Conservation (phyloP, 331 rosid species). For the Erythrophleum ivorense region DNA sequence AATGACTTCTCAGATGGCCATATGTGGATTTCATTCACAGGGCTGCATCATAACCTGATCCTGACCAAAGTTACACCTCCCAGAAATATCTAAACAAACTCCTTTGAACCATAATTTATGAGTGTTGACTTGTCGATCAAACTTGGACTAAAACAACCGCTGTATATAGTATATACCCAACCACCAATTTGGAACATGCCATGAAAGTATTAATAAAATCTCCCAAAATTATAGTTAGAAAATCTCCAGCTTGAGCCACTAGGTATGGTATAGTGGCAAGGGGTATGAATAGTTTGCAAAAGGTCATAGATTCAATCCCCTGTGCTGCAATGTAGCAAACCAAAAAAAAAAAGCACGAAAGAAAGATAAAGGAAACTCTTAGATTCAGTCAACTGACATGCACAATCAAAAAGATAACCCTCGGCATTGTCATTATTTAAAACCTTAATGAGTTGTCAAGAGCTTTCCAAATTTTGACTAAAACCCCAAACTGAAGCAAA, state of each 20-base stretch:
- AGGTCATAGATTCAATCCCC: not conserved
- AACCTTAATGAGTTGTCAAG: not conserved
- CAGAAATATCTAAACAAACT: not conserved
- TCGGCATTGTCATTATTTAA: not conserved
- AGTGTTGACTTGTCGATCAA: not conserved
- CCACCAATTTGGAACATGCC: not conserved
- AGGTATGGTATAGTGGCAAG: not conserved
- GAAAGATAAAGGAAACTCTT: not conserved
- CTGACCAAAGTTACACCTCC: not conserved
- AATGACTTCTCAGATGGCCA: not conserved
- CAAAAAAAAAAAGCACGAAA: no score
- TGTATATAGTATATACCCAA: not conserved
- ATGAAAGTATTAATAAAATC: not conserved
- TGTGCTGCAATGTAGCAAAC: not conserved
- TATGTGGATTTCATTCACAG: not conserved
- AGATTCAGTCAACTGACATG: not conserved
- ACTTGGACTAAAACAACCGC: not conserved
- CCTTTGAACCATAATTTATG: not conserved
- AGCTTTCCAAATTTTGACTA: not conserved
- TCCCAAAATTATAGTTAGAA: not conserved
- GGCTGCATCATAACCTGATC: not conserved
- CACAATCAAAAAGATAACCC: not conserved
- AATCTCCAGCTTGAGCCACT: slow-evolving; percentile 8
- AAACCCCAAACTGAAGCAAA: not conserved
- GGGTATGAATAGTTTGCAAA: not conserved